phyloP scores from a whole-genome alignment of 345 rosid genomes.

The Gossypium mustelinum region DNA sequence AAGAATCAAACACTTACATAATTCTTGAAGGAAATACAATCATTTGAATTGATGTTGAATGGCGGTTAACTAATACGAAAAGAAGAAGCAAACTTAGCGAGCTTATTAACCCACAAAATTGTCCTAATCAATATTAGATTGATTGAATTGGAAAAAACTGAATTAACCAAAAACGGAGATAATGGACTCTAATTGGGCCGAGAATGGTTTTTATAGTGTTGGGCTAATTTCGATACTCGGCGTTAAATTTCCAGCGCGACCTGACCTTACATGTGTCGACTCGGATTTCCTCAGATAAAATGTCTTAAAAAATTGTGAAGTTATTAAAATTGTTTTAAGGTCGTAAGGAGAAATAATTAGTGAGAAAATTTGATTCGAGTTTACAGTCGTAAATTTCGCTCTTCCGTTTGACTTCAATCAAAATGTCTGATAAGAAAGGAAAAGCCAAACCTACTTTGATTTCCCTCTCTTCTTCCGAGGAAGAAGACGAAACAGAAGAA shows the following conservation, averaged over 20 bases:
- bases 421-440: conserved; percentile 21
- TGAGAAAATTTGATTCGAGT: neutral
- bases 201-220: neutral
- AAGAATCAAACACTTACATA: no score
- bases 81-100: no score
- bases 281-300: neutral
- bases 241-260: neutral
- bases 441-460: conserved; percentile 13
- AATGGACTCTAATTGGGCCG: neutral
- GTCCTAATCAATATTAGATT: no score
- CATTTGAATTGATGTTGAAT: no score
- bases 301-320: neutral
- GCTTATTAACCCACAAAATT: no score
- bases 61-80: no score
- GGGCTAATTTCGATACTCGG: neutral
- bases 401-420: neutral
- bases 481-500: conserved; percentile 13
- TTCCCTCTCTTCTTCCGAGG: conserved; percentile 27
- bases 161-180: no score
- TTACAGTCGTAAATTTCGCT: neutral
- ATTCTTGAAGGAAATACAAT: no score
- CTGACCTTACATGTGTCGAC: neutral
- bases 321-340: neutral
- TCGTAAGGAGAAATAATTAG: neutral
- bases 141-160: no score